These are phyloP conservation scores for Dactylellina parvicollis DNA, from an alignment of 2,329 filamentous ascomycete genomes.

Conservation along the genomic window DNA sequence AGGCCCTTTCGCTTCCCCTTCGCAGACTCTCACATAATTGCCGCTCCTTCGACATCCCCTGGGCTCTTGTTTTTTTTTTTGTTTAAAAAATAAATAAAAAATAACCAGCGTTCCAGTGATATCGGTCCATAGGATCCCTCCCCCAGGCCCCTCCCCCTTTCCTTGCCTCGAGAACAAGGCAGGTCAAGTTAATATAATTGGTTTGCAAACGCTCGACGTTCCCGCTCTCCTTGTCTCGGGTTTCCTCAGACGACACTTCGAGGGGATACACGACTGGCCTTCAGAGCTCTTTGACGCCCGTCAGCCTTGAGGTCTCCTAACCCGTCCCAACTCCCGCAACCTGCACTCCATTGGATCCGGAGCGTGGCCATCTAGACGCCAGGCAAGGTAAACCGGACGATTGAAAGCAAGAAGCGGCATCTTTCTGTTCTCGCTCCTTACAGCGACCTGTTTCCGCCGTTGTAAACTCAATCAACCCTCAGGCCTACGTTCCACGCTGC, in stretches of 20 bases:
- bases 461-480: conserved; percentile 6
- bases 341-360: conserved; percentile 22
- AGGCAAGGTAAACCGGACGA: conserved; percentile 11
- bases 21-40: conserved; percentile 13
- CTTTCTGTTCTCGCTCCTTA: conserved; percentile 2
- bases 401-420: not conserved
- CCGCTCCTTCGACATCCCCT: conserved; percentile 24
- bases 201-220: conserved; percentile 29
- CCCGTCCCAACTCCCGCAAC: conserved; percentile 11
- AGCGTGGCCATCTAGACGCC: conserved; percentile 27
- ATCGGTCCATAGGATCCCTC: conserved; percentile 30
- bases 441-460: not conserved
- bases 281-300: conserved; percentile 11
- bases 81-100: too few relatives aligned
- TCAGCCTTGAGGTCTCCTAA: conserved; percentile 24
- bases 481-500: conserved; percentile 17
- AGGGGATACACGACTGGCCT: conserved; percentile 43
- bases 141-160: conserved; percentile 7
- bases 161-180: not conserved
- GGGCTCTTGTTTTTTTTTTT: conserved; percentile 18
- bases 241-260: conserved; percentile 50
- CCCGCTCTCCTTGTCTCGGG: conserved; percentile 47
- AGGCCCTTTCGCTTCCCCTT: not conserved
- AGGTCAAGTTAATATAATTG: conserved; percentile 40
- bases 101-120: conserved; percentile 42